Evolutionary conservation across 805 yeast genomes (phyloP).

Genomic region (Zygosaccharomyces lentus): DNA sequence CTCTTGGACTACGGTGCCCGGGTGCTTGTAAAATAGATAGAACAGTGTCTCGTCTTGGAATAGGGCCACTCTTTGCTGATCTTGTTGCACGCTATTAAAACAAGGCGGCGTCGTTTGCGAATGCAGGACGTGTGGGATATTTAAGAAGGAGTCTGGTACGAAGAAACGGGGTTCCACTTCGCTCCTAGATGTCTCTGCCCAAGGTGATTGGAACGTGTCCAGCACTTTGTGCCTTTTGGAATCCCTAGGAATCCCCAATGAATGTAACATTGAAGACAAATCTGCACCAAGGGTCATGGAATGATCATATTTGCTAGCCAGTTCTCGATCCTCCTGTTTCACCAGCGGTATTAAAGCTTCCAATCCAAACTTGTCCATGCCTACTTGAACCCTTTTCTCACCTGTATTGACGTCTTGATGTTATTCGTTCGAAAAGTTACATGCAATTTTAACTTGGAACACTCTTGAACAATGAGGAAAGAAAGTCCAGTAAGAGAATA

Average conservation of each 20-base stretch:
- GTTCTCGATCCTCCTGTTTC: constrained; percentile 28
- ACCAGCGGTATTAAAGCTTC: constrained; percentile 32
- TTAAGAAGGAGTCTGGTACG: constrained; percentile 54
- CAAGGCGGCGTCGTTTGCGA: constrained; percentile 29
- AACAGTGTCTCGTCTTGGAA: constrained; percentile 91
- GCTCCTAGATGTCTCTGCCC: constrained; percentile 88
- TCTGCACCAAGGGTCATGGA: constrained; percentile 36
- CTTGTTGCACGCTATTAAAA: constrained; percentile 35
- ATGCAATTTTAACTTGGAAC: not conserved
- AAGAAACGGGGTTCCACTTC: constrained; percentile 82
- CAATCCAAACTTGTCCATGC: constrained; percentile 34
- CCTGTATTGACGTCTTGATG: not conserved
- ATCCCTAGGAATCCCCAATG: constrained; percentile 31
- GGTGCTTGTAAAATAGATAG: constrained; percentile 88
- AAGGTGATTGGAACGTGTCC: constrained; percentile 78
- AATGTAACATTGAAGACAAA: constrained; percentile 33
- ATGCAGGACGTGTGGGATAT: constrained; percentile 33
- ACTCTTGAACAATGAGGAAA: not conserved
- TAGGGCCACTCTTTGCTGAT: constrained; percentile 47
- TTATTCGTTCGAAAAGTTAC: not conserved
- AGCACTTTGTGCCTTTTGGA: constrained; percentile 25
- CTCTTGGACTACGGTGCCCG: constrained; percentile 90
- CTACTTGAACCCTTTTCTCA: not conserved
- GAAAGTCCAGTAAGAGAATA: not conserved
- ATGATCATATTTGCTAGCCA: constrained; percentile 26